Evolutionary conservation across 2,329 filamentous ascomycete genomes (phyloP), one percentile per base, ranked within the genome.

Genomic region (Cyphellophora attinorum): DNA sequence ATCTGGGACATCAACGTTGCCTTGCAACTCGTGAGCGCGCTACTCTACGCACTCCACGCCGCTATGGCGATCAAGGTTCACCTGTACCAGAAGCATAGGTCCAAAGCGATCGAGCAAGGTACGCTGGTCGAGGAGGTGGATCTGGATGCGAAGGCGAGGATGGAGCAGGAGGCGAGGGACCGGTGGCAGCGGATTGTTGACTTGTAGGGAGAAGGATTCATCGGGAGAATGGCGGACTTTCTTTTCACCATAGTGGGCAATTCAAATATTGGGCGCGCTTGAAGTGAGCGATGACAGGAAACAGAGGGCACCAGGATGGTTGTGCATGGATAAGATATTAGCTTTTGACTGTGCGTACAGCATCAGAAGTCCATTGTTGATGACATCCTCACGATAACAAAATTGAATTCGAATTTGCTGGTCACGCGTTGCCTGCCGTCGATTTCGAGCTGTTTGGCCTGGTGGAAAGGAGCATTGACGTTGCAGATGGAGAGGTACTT

Each of bases 281-380:
- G n/a, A n/a, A n/a, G n/a, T n/a, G n/a, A n/a, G n/a, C n/a, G n/a
- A n/a, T n/a, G n/a, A n/a, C n/a, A n/a, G n/a, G n/a, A n/a, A n/a
- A n/a, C n/a, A n/a, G n/a, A n/a, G n/a, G n/a, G n/a, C n/a, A n/a
- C n/a, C n/a, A n/a, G n/a, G n/a, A n/a, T n/a, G n/a, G n/a, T n/a
- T n/a, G n/a, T n/a, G n/a, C n/a, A n/a, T n/a, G n/a, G n/a, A n/a
- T n/a, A n/a, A n/a, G n/a, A n/a, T n/a, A n/a, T n/a, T n/a, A n/a
- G n/a, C n/a, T n/a, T n/a, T n/a, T n/a, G n/a, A n/a, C 69, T 81
- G 6, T 88, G 82, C 46, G 78, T 81, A 2, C 75, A 83, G 46
- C 82, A 88, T 55, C 83, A 89, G 52, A 86, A 85, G 56, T 64
- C 76, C 6, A 82, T 85, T 31, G 76, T 84, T 12, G 78, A 84